These are phyloP conservation scores for Dacryopinax primogenitus DNA, from an alignment of 768 basidiomycete genomes.

Conservation along the genomic window DNA sequence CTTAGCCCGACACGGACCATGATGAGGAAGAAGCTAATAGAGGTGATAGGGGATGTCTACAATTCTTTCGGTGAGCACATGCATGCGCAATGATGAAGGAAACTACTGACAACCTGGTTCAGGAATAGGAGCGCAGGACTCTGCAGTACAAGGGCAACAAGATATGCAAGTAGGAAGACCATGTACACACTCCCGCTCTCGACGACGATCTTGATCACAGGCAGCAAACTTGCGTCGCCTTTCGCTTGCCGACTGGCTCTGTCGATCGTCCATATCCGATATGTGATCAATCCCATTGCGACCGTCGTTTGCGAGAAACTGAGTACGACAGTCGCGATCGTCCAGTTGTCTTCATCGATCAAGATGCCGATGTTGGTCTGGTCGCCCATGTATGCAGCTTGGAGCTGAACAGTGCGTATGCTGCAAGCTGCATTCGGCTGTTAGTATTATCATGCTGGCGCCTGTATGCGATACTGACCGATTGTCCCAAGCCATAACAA, in stretches of 20 bases:
- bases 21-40: neutral
- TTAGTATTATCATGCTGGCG: neutral
- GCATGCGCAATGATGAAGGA: neutral
- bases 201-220: neutral
- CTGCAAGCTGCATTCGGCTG: neutral
- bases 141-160: neutral
- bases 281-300: neutral
- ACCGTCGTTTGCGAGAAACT: neutral
- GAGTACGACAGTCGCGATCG: neutral
- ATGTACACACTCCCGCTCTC: neutral
- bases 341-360: neutral
- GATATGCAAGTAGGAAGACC: neutral
- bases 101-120: neutral
- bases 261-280: neutral
- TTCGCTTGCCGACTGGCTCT: neutral
- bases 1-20: neutral
- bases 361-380: neutral
- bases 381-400: neutral
- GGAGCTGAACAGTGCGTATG: neutral
- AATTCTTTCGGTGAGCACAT: neutral
- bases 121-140: neutral
- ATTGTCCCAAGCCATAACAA: neutral
- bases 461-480: neutral
- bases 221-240: neutral
- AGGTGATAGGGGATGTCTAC: neutral